Conservation (phyloP, 129 eudicot genomes). For the Lactuca sativa region DNA sequence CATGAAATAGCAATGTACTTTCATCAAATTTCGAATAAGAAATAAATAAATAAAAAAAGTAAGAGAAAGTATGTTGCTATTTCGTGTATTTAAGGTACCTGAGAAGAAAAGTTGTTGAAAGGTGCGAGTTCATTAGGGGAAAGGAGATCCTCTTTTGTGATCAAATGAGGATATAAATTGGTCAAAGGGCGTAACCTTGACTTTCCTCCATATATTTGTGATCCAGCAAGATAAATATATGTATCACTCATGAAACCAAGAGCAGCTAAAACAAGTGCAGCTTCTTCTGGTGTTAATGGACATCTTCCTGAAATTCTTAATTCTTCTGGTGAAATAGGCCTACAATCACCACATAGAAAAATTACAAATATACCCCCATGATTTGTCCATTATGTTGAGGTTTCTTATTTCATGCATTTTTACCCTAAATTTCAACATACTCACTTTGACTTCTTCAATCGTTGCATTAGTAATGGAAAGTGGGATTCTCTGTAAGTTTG, state of each 20-base stretch:
- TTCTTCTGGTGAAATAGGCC: constrained; percentile 66
- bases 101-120: constrained; percentile 77
- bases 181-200: constrained; percentile 64
- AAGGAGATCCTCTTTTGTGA: constrained; percentile 90
- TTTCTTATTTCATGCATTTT: constrained; percentile 6
- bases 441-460: constrained; percentile 62
- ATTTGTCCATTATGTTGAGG: neutral
- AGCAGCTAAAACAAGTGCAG: constrained; percentile 76
- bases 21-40: neutral
- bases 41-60: neutral
- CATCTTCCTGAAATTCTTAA: constrained; percentile 75
- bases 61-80: too few species aligned
- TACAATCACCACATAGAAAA: constrained; percentile 29
- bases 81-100: constrained; percentile 36
- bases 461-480: constrained; percentile 81
- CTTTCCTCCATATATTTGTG: constrained; percentile 76
- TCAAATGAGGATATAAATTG: constrained; percentile 63
- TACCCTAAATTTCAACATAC: too few species aligned
- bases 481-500: constrained; percentile 82
- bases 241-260: constrained; percentile 67
- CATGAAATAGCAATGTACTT: neutral
- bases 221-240: constrained; percentile 76
- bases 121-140: constrained; percentile 77
- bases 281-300: constrained; percentile 97
- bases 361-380: constrained; percentile 3